phyloP scores from a whole-genome alignment of 2,329 filamentous ascomycete species.

The Colletotrichum euphorbiae region DNA sequence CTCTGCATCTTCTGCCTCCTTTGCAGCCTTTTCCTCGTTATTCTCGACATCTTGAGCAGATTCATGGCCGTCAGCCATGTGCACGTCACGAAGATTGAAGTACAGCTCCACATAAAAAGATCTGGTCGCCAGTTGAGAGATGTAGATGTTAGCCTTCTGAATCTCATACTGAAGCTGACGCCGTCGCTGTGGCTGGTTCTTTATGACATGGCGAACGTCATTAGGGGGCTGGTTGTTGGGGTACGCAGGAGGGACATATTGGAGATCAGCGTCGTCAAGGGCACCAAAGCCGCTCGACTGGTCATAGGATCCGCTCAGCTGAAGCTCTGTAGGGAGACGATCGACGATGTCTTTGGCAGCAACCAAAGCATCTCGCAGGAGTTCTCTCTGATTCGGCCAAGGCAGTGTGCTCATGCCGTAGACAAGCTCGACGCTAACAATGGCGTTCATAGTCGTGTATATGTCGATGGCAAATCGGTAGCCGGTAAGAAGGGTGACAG shows the following conservation, averaged over 20 bases:
- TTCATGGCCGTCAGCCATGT: slow-evolving; percentile 60
- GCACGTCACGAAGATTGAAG: slow-evolving; percentile 78
- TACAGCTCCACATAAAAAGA: slow-evolving; percentile 91
- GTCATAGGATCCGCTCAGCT: slow-evolving; percentile 59
- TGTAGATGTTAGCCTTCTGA: slow-evolving; percentile 91
- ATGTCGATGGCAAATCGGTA: slow-evolving; percentile 85
- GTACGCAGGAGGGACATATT: slow-evolving; percentile 65
- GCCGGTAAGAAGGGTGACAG: slow-evolving; percentile 78
- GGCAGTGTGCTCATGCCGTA: slow-evolving; percentile 83
- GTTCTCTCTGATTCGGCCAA: slow-evolving; percentile 80
- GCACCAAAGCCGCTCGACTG: slow-evolving; percentile 52
- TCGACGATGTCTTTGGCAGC: slow-evolving; percentile 77
- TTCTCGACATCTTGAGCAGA: slow-evolving; percentile 49
- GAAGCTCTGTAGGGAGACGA: slow-evolving; percentile 76
- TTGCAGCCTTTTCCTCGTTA: slow-evolving; percentile 52
- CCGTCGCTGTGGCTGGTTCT: slow-evolving; percentile 61
- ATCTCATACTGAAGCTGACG: slow-evolving; percentile 83
- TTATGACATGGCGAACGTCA: slow-evolving; percentile 63
- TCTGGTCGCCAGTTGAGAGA: slow-evolving; percentile 82
- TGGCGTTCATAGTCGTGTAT: slow-evolving; percentile 82
- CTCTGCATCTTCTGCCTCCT: slow-evolving; percentile 57
- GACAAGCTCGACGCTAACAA: slow-evolving; percentile 83
- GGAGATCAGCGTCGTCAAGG: slow-evolving; percentile 59
- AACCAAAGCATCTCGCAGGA: slow-evolving; percentile 77
- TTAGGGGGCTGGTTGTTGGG: slow-evolving; percentile 58